Base-by-base conservation (phyloP, 768 basidiomycete species). In the Coprinopsis marcescibilis region DNA sequence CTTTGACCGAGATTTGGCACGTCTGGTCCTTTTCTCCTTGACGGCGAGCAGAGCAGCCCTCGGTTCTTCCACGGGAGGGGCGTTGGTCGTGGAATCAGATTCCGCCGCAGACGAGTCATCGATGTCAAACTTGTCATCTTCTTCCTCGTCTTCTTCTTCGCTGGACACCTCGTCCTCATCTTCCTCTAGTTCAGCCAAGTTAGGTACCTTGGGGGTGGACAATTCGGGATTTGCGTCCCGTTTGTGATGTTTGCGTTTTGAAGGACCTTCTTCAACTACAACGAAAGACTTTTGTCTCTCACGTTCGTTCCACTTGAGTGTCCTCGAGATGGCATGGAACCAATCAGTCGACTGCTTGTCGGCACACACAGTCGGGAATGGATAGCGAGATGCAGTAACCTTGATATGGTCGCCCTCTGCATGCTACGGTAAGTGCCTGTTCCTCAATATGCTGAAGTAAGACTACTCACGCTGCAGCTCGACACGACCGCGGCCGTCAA, bases 341-440 rank as follows among this genome's bases (percentile, higher is more conserved):
- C 96, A 99, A 60, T 99, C 96, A 2, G 89, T 90, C 15, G 93
- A 96, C 61, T 96, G 94, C 52, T 94, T 96, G 61, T 96, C 90
- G 5, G 91, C 92, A 58, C 95, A 98, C 4, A 99, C 93, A 2
- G 96, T 98, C 5, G 96, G 96, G 76, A 98, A 98, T 3, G 96
- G 96, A 63, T 90, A 99, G 60, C 85, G 90, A 1, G 93, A 96
- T 0, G 96, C 95, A 1, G 89, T 93, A 48, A 99, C 85, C 68
- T 95, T 98, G 71, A 99, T 97, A 61, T 98, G 95, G 59, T 99
- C 96, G 33, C 96, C 96, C 84, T 98, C 94, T 97, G 25, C 45
- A 43, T 3, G 26, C 34, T 44, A 45, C 44, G 14, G 53, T 30
- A 29, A 50, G 39, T 13, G 50, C 44, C 44, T 43, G 41, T 55